Percentiles rank a stretch among this genome's conserved stretches.
Conservation (phyloP, 139 green algal species). For the Pseudopediastrum boryanum region DNA sequence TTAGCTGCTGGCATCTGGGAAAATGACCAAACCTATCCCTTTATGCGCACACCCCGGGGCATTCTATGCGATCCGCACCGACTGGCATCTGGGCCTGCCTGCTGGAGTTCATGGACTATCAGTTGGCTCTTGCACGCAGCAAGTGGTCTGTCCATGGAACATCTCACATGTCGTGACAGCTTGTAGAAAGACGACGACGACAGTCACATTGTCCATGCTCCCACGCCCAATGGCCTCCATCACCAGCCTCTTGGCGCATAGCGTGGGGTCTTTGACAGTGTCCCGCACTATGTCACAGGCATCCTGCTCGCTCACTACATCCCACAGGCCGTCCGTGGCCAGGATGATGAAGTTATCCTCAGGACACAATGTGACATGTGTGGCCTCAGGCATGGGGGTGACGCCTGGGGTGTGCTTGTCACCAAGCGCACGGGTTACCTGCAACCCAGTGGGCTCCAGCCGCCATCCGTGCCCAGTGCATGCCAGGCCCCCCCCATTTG, state of each 20-base stretch:
- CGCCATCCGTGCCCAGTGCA: constrained; percentile 65
- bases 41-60: too few species aligned
- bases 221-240: constrained; percentile 77
- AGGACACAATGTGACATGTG: too few species aligned
- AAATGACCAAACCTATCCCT: too few species aligned
- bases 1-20: too few species aligned
- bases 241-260: constrained; percentile 70
- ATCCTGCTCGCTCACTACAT: constrained; percentile 75
- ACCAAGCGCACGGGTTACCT: constrained; percentile 76
- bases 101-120: too few species aligned
- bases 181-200: constrained; percentile 74
- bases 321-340: constrained; percentile 89
- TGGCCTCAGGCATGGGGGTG: constrained; percentile 72
- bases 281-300: constrained; percentile 60
- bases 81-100: too few species aligned
- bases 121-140: too few species aligned
- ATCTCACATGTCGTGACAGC: constrained; percentile 61
- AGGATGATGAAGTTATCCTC: constrained; percentile 85
- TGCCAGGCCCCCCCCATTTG: constrained; percentile 50
- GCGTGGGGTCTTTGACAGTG: constrained; percentile 45
- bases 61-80: too few species aligned
- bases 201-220: constrained; percentile 80
- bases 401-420: constrained; percentile 85
- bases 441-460: constrained; percentile 67
- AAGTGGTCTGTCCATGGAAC: too few species aligned